Conservation (phyloP, 345 rosid species). For the Gossypium sturtianum region DNA sequence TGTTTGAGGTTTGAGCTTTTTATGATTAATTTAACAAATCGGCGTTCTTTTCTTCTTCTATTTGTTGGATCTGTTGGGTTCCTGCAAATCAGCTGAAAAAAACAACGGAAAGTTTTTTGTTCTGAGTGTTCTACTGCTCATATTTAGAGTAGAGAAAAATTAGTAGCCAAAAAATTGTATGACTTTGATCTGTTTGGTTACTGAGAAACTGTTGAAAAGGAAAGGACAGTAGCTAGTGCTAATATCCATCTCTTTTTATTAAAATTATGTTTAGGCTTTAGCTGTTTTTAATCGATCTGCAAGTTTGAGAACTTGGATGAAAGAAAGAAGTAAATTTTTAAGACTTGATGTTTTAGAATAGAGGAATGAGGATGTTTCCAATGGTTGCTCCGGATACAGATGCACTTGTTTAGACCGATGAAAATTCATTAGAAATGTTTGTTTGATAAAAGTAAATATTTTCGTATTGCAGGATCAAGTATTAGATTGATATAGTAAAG, state of each 20-base stretch:
- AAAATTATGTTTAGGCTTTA: not conserved
- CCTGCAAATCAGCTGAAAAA: not conserved
- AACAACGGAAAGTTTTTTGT: not conserved
- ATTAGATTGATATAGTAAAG: conserved; percentile 25
- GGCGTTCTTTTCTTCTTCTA: not conserved
- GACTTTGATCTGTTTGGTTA: not conserved
- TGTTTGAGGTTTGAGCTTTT: conserved; percentile 4
- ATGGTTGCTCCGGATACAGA: not conserved
- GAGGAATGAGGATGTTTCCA: not conserved
- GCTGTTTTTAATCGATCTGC: not conserved
- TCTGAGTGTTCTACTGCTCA: not conserved
- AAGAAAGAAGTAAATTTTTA: not conserved
- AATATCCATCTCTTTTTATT: not conserved
- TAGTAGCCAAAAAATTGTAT: not conserved
- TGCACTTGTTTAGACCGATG: not conserved
- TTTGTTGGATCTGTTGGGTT: not conserved
- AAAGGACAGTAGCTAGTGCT: not conserved
- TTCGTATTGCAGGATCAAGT: conserved; percentile 14
- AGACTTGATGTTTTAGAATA: not conserved
- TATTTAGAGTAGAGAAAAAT: not conserved
- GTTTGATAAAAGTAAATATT: not conserved
- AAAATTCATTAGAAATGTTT: not conserved
- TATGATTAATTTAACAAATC: not conserved
- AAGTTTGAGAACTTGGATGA: not conserved
- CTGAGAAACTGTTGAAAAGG: not conserved